Evolutionary conservation across 805 yeast species (phyloP), one percentile per base, ranked within the genome.

Genomic region (Candida tammaniensis): DNA sequence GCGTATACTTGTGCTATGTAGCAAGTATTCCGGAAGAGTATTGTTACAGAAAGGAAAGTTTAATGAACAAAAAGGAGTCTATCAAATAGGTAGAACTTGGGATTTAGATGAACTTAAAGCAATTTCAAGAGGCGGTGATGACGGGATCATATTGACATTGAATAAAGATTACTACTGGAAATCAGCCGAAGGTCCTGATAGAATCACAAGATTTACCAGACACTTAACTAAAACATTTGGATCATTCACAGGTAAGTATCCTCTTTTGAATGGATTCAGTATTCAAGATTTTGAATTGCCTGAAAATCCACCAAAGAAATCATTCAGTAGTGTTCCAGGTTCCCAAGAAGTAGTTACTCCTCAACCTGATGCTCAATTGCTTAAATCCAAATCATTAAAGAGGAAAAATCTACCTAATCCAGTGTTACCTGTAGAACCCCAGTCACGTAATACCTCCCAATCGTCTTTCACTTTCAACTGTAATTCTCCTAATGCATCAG

Each of bases 1-100:
- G 24, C 65, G 94, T 52, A 61, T 82, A 4, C 58, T 85, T 39
- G 73, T 76, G 9, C 56, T 80, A 14, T 77, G 89, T 23, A 76
- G 74, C 2, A 77, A 82, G 51, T 67, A 73, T 30, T 70, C 80
- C 5, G 91, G 91, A 0, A 61, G 82, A 17, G 80, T 85, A 20
- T 70, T 80, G 38, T 48, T 89, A 9, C 96, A 88, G 54, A 89
- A 91, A 58, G 96, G 94, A 2, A 80, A 94, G 49, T 87, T 78
- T 54, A 82, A 83, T 47, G 65, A 74, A 7, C 52, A 48, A 23
- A 84, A 85, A 46, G 81, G 84, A 1, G 57, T 80, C 1, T 78
- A 84, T 48, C 97, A 89, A 59, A 86, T 89, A 33, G 98, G 98
- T 20, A 74, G 96, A 50, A 83, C 95, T 3, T 89, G 98, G 98